These are phyloP conservation scores for Dictyostelium citrinum DNA, from an alignment of 78 protist species.

Conservation along the genomic window DNA sequence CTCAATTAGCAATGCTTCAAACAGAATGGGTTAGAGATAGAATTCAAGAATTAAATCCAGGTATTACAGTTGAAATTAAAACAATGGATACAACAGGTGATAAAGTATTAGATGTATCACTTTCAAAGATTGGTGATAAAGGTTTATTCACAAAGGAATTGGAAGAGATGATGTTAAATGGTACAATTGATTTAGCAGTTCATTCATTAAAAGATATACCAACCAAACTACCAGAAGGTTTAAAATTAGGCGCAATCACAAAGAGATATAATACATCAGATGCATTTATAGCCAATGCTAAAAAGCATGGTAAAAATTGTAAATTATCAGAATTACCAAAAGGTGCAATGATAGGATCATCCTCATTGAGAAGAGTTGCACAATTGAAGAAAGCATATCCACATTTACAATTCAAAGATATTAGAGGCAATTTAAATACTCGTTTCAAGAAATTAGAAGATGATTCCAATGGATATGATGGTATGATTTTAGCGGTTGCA, in stretches of 20 bases:
- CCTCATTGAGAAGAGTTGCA: slow-evolving; percentile 80
- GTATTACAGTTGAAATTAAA: slow-evolving; percentile 60
- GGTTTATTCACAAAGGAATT: slow-evolving; percentile 90
- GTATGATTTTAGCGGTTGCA: slow-evolving; percentile 84
- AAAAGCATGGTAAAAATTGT: not conserved
- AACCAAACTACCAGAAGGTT: slow-evolving; percentile 81
- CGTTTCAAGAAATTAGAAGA: slow-evolving; percentile 83
- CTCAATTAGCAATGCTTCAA: slow-evolving; percentile 82
- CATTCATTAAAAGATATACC: slow-evolving; percentile 88
- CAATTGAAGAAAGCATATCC: slow-evolving; percentile 72
- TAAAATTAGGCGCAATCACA: slow-evolving; percentile 76
- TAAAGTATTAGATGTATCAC: slow-evolving; percentile 82
- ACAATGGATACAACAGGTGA: slow-evolving; percentile 86
- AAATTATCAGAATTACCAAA: slow-evolving; percentile 68
- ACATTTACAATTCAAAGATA: slow-evolving; percentile 68
- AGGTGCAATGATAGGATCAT: slow-evolving; percentile 85
- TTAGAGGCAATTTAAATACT: slow-evolving; percentile 88
- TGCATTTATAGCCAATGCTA: slow-evolving; percentile 46
- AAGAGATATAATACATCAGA: slow-evolving; percentile 66
- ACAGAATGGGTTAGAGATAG: slow-evolving; percentile 57
- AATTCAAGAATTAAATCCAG: slow-evolving; percentile 42
- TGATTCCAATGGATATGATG: slow-evolving; percentile 68
- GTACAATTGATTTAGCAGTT: slow-evolving; percentile 84
- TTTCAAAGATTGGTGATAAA: slow-evolving; percentile 87
- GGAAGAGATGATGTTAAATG: slow-evolving; percentile 79